Evolutionary conservation across 1,284 basidiomycete species (phyloP), one percentile per base, ranked within the genome.

Genomic region (Marasmius fiardii): DNA sequence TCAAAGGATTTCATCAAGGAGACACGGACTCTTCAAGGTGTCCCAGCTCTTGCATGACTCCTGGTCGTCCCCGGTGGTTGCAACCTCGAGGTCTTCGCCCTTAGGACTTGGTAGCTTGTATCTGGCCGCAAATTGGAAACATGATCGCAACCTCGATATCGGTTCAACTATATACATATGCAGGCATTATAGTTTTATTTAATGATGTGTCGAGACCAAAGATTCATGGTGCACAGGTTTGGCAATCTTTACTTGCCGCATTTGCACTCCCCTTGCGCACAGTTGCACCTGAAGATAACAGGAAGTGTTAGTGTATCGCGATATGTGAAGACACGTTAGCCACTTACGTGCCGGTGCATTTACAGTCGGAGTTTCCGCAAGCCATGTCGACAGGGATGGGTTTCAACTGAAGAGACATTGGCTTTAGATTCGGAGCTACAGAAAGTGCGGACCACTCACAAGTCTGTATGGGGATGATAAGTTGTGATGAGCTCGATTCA

Each of bases 341-440:
- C 14, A 60, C 65, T 8, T 64, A 72, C 71, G 54, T 26, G 7
- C 51, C 18, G 43, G 49, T 65, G 63, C 69, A 68, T 12, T 58
- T 62, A 64, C 68, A 69, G 56, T 43, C 53, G 34, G 21, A 52
- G 44, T 59, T 55, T 23, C 64, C 66, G 60, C 71, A 73, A 39
- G 62, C 63, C 34, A 59, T 56, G 64, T 71, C 62, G 43, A 68
- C 61, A 24, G 66, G 69, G 57, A 62, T 43, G 47, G 62, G 14
- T 41, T 52, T 39, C 58, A 52, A 60, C 68, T 68, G 48, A 34
- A 28, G 26, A 16, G 11, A 35, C 8, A 14, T n/a, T 24, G 5
- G 11, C 14, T 21, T 20, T 28, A 26, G n/a, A 28, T 26, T 28
- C 33, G 24, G 7, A 16, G 18, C 18, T 28, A 23, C 10, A 20